These are phyloP conservation scores for Colletotrichum horii DNA, from an alignment of 2,329 filamentous ascomycete genomes.

Conservation along the genomic window DNA sequence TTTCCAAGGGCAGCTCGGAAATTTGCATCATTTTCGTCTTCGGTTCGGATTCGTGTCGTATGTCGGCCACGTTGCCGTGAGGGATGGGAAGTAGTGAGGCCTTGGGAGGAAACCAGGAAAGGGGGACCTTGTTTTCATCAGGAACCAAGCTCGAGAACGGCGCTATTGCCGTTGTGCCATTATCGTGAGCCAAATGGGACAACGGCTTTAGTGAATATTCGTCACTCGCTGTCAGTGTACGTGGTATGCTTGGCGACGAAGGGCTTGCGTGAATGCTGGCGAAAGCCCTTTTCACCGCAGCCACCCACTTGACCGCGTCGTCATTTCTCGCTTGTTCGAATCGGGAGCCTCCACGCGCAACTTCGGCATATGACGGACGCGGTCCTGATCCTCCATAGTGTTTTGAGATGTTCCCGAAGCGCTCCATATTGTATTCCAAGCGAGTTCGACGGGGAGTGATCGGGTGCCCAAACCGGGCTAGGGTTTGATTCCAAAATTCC, in stretches of 20 bases:
- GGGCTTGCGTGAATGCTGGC: neutral
- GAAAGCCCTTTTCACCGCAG: neutral
- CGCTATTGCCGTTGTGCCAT: neutral
- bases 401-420: fast-evolving
- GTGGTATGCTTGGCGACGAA: neutral
- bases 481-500: fast-evolving
- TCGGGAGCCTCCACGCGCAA: neutral
- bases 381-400: neutral
- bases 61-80: fast-evolving
- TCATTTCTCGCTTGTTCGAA: neutral
- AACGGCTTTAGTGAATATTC: fast-evolving
- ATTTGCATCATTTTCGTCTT: neutral
- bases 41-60: fast-evolving
- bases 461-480: too few relatives aligned
- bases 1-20: neutral
- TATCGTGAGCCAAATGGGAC: neutral
- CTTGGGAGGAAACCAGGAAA: neutral
- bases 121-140: neutral
- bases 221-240: neutral
- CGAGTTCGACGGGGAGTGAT: neutral
- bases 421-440: neutral
- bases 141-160: neutral
- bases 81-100: neutral
- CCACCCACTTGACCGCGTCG: neutral
- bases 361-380: neutral